Conservation (phyloP, 768 basidiomycete species). For the Cyathus striatus region DNA sequence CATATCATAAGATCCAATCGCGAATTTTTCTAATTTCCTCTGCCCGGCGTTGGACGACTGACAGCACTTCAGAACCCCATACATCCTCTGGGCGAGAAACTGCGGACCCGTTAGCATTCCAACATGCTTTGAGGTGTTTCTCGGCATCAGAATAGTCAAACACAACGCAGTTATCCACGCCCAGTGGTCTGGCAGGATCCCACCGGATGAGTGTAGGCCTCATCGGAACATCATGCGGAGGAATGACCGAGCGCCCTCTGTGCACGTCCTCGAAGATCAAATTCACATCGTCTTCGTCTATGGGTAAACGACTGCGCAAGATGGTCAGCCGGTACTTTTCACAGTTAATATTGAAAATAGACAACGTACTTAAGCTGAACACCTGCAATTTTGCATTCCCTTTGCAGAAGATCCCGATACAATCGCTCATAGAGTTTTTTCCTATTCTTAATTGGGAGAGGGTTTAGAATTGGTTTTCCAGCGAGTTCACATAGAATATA, state of each 20-base stretch:
- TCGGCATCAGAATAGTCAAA: conserved; percentile 76
- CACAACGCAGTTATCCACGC: conserved; percentile 80
- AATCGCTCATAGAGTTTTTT: conserved; percentile 80
- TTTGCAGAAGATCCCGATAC: conserved; percentile 66
- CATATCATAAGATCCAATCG: conserved; percentile 47
- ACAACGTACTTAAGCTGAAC: conserved; percentile 51
- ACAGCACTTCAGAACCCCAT: conserved; percentile 65
- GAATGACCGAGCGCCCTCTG: conserved; percentile 71
- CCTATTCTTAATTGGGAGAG: conserved; percentile 81
- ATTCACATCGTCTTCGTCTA: conserved; percentile 79
- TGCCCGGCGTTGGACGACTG: conserved; percentile 50
- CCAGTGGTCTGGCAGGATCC: conserved; percentile 61
- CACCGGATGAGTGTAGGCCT: conserved; percentile 78
- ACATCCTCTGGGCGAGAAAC: conserved; percentile 43
- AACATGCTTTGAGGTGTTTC: conserved; percentile 51
- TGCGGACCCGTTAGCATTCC: conserved; percentile 15
- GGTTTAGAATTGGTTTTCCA: conserved; percentile 76
- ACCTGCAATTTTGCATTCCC: conserved; percentile 68
- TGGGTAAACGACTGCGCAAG: conserved; percentile 56
- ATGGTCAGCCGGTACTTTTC: too few relatives aligned
- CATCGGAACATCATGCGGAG: conserved; percentile 70
- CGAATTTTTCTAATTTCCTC: conserved; percentile 54
- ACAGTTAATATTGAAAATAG: too few relatives aligned
- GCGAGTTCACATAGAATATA: conserved; percentile 86
- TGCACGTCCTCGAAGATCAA: conserved; percentile 86